These are phyloP conservation scores for Epichloe uncinata DNA, from an alignment of 2,329 filamentous ascomycete genomes.

Conservation along the genomic window DNA sequence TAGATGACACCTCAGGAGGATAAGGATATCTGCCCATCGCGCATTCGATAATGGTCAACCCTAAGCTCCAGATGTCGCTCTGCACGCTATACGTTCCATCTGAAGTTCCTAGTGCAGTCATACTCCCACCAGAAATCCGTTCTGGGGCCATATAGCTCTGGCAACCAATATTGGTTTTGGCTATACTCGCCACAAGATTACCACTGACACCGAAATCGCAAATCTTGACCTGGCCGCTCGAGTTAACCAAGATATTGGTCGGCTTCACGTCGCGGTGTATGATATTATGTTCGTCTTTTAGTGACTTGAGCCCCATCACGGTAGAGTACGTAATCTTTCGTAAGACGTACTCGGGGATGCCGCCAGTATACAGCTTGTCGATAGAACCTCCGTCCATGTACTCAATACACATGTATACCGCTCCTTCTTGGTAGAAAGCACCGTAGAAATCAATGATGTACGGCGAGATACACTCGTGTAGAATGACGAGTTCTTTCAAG, in stretches of 20 bases:
- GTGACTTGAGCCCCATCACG: slow-evolving; percentile 75
- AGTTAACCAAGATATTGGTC: slow-evolving; percentile 94
- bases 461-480: slow-evolving; percentile 87
- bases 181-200: slow-evolving; percentile 92
- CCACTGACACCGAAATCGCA: slow-evolving; percentile 97
- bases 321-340: slow-evolving; percentile 85
- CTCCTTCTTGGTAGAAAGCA: slow-evolving; percentile 96
- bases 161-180: slow-evolving; percentile 96
- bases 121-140: slow-evolving; percentile 76
- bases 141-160: slow-evolving; percentile 99
- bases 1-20: slow-evolving; percentile 91
- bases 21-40: slow-evolving; percentile 92
- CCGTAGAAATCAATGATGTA: slow-evolving; percentile 99
- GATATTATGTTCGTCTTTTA: slow-evolving; percentile 98
- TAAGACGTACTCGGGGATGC: slow-evolving; percentile 77
- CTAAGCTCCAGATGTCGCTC: slow-evolving; percentile 95
- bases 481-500: slow-evolving; percentile 90
- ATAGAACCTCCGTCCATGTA: slow-evolving; percentile 98
- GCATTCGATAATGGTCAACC: slow-evolving; percentile 89
- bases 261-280: slow-evolving; percentile 98
- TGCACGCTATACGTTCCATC: slow-evolving; percentile 93
- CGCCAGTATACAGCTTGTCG: slow-evolving; percentile 86
- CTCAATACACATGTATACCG: slow-evolving; percentile 98
- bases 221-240: slow-evolving; percentile 84
- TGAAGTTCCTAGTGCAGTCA: slow-evolving; percentile 53